These are phyloP conservation scores for Mimosa pudica DNA, from an alignment of 306 rosid species.

Conservation along the genomic window DNA sequence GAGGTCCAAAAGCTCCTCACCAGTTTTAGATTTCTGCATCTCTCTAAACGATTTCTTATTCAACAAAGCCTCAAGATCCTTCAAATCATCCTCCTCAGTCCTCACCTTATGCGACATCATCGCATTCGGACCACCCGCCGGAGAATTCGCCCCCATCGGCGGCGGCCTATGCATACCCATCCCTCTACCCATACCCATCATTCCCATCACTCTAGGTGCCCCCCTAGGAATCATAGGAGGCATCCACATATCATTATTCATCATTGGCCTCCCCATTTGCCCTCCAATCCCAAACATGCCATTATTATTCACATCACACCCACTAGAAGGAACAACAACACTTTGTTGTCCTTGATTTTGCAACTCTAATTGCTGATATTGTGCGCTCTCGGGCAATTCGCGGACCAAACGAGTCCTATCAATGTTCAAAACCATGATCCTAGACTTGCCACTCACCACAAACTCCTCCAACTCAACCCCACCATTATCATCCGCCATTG, in stretches of 20 bases:
- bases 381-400: conserved; percentile 82
- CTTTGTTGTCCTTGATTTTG: conserved; percentile 56
- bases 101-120: conserved; percentile 53
- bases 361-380: conserved; percentile 48
- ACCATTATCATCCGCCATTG: conserved; percentile 85
- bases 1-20: conserved; percentile 95
- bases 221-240: conserved; percentile 74
- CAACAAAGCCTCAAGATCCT: conserved; percentile 86
- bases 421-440: conserved; percentile 79
- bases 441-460: conserved; percentile 85
- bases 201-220: conserved; percentile 59
- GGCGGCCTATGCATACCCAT: conserved; percentile 69
- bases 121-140: conserved; percentile 46
- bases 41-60: conserved; percentile 86
- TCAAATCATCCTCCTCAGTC: conserved; percentile 83
- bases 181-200: conserved; percentile 70
- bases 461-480: conserved; percentile 88
- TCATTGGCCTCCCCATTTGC: conserved; percentile 58
- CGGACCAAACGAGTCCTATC: conserved; percentile 75
- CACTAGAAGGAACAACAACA: conserved; percentile 12
- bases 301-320: conserved; percentile 50
- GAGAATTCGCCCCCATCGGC: conserved; percentile 59
- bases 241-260: conserved; percentile 67
- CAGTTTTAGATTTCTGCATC: conserved; percentile 83
- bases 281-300: conserved; percentile 69